These are phyloP conservation scores for Limonium bicolor DNA, from an alignment of 148 eudicot genomes.

Conservation along the genomic window DNA sequence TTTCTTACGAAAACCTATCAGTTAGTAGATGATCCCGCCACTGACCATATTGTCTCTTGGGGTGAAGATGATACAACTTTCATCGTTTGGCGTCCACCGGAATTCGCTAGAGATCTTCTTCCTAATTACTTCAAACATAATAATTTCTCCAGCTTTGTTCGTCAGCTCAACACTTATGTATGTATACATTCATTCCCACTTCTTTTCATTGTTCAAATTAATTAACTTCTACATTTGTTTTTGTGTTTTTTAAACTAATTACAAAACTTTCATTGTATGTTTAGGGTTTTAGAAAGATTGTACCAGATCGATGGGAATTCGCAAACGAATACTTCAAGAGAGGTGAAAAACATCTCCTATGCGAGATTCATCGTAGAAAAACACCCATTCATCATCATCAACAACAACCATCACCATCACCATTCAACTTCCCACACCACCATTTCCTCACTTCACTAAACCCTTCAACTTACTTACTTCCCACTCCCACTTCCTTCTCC, in stretches of 20 bases:
- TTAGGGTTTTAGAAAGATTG: constrained; percentile 92
- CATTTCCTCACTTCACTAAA: background rate
- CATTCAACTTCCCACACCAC: constrained; percentile 5
- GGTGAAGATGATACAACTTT: constrained; percentile 76
- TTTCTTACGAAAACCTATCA: constrained; percentile 56
- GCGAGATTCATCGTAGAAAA: constrained; percentile 85
- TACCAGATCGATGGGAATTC: constrained; percentile 82
- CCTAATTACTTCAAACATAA: constrained; percentile 71
- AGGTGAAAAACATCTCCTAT: constrained; percentile 71
- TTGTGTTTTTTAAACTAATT: background rate
- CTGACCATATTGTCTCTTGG: constrained; percentile 85
- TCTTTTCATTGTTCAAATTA: background rate
- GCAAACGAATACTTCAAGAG: constrained; percentile 80
- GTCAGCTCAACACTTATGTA: constrained; percentile 72
- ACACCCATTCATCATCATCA: constrained; percentile 44
- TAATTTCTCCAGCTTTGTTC: constrained; percentile 63
- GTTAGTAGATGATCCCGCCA: constrained; percentile 42
- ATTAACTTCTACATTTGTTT: background rate
- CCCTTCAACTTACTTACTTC: constrained; percentile 14
- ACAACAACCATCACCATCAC: constrained; percentile 20
- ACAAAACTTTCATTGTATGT: too few relatives aligned
- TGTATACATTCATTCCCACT: background rate
- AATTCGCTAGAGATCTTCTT: constrained; percentile 76
- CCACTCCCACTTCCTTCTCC: constrained; percentile 10
- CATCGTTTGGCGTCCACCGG: constrained; percentile 86